These are phyloP conservation scores for Saccharomyces hybrid DNA, from an alignment of 1,139 yeast genomes.

Conservation along the genomic window DNA sequence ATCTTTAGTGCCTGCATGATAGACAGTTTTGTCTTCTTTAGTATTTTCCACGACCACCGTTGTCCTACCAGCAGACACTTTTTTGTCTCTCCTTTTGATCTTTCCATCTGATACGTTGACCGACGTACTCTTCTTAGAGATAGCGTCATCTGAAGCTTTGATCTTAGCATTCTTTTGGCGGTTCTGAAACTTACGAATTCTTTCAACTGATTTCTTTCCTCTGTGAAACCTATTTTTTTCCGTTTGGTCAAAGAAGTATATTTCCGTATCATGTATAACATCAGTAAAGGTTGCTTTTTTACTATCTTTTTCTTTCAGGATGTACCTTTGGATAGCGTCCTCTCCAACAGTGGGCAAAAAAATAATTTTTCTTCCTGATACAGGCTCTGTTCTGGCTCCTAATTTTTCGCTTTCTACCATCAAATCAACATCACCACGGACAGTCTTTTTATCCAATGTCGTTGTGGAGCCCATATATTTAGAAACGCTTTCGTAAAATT, in stretches of 20 bases:
- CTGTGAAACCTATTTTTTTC: slow-evolving; percentile 27
- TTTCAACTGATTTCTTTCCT: slow-evolving; percentile 26
- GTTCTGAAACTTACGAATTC: slow-evolving; percentile 28
- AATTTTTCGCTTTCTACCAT: slow-evolving; percentile 23
- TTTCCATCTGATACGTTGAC: neutral
- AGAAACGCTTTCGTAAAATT: slow-evolving; percentile 27
- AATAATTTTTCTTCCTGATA: slow-evolving; percentile 18
- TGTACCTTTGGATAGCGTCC: slow-evolving; percentile 16
- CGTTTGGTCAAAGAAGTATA: slow-evolving; percentile 31
- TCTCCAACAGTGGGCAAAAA: slow-evolving; percentile 21
- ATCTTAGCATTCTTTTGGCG: slow-evolving; percentile 3
- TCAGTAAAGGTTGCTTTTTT: slow-evolving; percentile 23
- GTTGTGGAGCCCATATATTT: slow-evolving; percentile 25
- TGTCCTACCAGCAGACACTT: neutral
- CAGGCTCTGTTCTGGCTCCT: slow-evolving; percentile 14
- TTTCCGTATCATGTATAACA: slow-evolving; percentile 26
- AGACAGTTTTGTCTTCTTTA: slow-evolving; percentile 3
- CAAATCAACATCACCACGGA: slow-evolving; percentile 26
- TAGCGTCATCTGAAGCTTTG: neutral
- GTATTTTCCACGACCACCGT: neutral
- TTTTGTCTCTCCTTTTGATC: neutral
- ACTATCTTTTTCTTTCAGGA: slow-evolving; percentile 22
- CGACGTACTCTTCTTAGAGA: slow-evolving; percentile 3
- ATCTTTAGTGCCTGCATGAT: slow-evolving; percentile 20
- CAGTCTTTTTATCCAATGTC: slow-evolving; percentile 29